Evolutionary conservation across 331 rosid species (phyloP).

Genomic region (Cydonia oblonga): DNA sequence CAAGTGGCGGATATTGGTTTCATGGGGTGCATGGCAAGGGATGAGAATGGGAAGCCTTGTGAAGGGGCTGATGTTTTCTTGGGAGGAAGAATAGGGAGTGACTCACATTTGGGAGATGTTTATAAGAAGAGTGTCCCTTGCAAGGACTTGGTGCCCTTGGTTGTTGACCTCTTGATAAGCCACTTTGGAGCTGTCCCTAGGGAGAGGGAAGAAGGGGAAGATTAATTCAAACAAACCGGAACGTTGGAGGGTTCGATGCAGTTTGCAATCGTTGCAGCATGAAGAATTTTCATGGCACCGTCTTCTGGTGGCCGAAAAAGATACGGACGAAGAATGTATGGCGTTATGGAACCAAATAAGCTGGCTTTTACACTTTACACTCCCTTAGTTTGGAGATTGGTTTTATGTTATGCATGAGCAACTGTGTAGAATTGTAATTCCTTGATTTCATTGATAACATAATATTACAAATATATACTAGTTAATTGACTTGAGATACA

Average conservation of each 20-base stretch:
- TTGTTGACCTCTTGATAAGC: constrained; percentile 57
- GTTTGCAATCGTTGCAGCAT: neutral
- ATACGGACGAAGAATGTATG: neutral
- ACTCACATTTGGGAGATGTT: constrained; percentile 73
- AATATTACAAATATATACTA: too few relatives aligned
- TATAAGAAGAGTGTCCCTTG: constrained; percentile 89
- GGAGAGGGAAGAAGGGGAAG: constrained; percentile 71
- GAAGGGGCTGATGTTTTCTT: constrained; percentile 80
- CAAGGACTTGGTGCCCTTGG: constrained; percentile 75
- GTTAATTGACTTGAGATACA: too few relatives aligned
- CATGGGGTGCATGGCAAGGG: constrained; percentile 96
- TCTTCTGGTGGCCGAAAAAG: neutral
- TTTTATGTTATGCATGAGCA: too few relatives aligned
- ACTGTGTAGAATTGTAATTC: too few relatives aligned
- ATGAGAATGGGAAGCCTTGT: constrained; percentile 66
- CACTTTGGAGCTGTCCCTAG: constrained; percentile 77
- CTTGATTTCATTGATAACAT: too few relatives aligned
- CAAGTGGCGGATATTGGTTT: constrained; percentile 97
- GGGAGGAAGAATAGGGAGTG: constrained; percentile 92
- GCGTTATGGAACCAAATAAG: neutral
- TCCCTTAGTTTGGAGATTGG: neutral
- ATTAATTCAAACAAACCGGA: constrained; percentile 9
- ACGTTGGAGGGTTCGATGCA: neutral
- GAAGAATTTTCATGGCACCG: neutral
- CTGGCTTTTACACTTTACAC: neutral